Evolutionary conservation across 2,329 filamentous ascomycete species (phyloP), one percentile per base, ranked within the genome.

Genomic region (Diplodia intermedia): DNA sequence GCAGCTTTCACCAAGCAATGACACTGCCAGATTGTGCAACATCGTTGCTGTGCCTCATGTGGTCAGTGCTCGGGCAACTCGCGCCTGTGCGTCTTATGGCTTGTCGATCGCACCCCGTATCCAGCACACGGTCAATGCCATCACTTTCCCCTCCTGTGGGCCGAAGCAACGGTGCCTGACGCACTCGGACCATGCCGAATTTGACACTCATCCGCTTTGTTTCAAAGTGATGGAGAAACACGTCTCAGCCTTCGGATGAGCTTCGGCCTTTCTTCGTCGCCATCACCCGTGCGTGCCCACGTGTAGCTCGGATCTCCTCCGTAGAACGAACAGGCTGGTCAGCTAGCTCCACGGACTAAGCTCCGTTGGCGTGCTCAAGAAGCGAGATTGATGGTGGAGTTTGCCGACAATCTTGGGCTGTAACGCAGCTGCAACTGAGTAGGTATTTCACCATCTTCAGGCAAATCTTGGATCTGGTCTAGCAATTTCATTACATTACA

Each of bases 1-100:
- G 69, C 72, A 65, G 75, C 72, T 50, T 77, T 63, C 20, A 62
- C 33, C 29, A 60, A 62, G 23, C 68, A 67, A 55, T 36, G 40
- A 55, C 40, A 23, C 43, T 33, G 26, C 18, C 31, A 26, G 3
- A 33, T 47, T 63, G 50, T n/a, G 14, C 43, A 20, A 38, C 33
- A 18, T 40, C 36, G 53, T 14, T 18, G 12, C 36, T 29, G 15
- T 29, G 9, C 38, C 23, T 47, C 23, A 15, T 33, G 57, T 6
- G 40, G 40, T n/a, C 38, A 31, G 56, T 61, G 56, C 56, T 26
- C 40, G 23, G 38, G 56, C 11, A 43, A 43, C 36, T 20, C 12
- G 26, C 23, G 38, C n/a, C 20, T 40, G 33, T 55, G 52, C 29
- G 29, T 40, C 36, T 20, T 5, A 40, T 26, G 15, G 11, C n/a